Percentiles rank a stretch among this genome's conserved stretches.
Conservation (phyloP, 805 yeast genomes). For the Wickerhamomyces chaumierensis region DNA sequence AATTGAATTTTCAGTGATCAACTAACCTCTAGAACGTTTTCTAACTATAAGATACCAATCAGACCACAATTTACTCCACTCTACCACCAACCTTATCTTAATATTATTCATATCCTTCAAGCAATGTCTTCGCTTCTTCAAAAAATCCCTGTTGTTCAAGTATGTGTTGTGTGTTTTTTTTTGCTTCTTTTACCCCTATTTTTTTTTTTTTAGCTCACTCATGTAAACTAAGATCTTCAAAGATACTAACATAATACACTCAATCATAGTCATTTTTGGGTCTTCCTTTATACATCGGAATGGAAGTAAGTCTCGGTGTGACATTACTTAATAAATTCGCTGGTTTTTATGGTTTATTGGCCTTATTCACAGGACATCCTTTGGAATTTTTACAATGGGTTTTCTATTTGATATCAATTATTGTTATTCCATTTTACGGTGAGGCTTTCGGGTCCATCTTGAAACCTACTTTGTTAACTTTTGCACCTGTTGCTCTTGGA, state of each 20-base stretch:
- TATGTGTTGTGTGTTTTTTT: conserved; percentile 1
- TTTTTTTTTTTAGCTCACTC: too few relatives aligned
- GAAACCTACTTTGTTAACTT: conserved; percentile 45
- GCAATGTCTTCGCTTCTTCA: conserved; percentile 5
- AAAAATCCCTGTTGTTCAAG: not conserved
- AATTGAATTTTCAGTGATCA: too few relatives aligned
- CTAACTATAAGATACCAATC: too few relatives aligned
- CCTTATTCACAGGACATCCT: conserved; percentile 84
- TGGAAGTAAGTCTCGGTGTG: conserved; percentile 65
- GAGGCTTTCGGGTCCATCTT: conserved; percentile 42
- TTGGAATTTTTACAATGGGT: conserved; percentile 75
- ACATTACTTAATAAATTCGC: conserved; percentile 81
- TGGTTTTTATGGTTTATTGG: conserved; percentile 78
- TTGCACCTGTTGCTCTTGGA: conserved; percentile 51
- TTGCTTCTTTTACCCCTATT: not conserved
- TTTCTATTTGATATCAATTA: conserved; percentile 54
- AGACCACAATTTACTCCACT: too few relatives aligned
- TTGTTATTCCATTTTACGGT: conserved; percentile 53
- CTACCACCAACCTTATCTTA: too few relatives aligned
- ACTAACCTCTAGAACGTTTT: too few relatives aligned
- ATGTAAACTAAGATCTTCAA: too few relatives aligned
- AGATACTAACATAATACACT: conserved; percentile 5
- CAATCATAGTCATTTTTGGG: conserved; percentile 46
- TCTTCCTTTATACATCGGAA: conserved; percentile 78
- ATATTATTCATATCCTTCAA: too few relatives aligned